Percentiles rank a stretch among this genome's conserved stretches.
These are phyloP conservation scores for Scenedesmus sp. DNA, from an alignment of 163 green algal genomes.

Conservation along the genomic window DNA sequence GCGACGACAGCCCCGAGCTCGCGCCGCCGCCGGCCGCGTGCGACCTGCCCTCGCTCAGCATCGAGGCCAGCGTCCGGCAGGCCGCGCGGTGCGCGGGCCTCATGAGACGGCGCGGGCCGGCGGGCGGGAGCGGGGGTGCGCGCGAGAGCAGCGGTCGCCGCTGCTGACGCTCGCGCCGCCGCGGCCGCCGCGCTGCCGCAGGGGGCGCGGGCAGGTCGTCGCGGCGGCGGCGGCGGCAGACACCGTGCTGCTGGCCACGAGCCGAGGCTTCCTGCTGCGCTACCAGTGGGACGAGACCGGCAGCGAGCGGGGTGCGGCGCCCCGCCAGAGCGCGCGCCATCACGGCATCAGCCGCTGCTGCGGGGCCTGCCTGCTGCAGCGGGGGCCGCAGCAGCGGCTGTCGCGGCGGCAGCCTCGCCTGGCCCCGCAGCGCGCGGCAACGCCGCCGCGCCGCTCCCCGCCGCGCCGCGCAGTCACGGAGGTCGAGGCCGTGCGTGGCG, in stretches of 20 bases:
- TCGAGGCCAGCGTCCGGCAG: constrained; percentile 47
- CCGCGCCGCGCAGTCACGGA: constrained; percentile 60
- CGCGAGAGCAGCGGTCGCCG: too few species aligned
- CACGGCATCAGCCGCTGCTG: neutral
- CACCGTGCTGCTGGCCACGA: constrained; percentile 77
- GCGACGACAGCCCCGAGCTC: neutral
- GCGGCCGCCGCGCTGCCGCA: constrained; percentile 24
- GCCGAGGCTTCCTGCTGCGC: constrained; percentile 75
- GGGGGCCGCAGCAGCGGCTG: neutral
- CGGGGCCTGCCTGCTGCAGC: neutral
- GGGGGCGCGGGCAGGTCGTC: constrained; percentile 71
- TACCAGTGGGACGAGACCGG: constrained; percentile 76
- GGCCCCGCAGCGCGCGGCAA: too few species aligned
- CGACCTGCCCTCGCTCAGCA: constrained; percentile 36
- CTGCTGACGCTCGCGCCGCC: neutral
- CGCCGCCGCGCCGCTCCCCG: too few species aligned
- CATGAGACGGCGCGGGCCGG: too few species aligned
- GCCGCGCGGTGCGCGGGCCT: constrained; percentile 46
- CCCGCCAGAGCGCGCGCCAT: too few species aligned
- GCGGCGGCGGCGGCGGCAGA: constrained; percentile 71
- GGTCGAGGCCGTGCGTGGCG: constrained; percentile 61
- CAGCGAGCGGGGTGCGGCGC: constrained; percentile 54
- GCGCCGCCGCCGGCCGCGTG: neutral
- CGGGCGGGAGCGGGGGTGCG: too few species aligned
- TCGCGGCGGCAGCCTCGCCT: too few species aligned